Percentiles rank a stretch among this genome's conserved stretches.
These are phyloP conservation scores for Volvox reticuliferus DNA, from an alignment of 139 green algal genomes.

Conservation along the genomic window DNA sequence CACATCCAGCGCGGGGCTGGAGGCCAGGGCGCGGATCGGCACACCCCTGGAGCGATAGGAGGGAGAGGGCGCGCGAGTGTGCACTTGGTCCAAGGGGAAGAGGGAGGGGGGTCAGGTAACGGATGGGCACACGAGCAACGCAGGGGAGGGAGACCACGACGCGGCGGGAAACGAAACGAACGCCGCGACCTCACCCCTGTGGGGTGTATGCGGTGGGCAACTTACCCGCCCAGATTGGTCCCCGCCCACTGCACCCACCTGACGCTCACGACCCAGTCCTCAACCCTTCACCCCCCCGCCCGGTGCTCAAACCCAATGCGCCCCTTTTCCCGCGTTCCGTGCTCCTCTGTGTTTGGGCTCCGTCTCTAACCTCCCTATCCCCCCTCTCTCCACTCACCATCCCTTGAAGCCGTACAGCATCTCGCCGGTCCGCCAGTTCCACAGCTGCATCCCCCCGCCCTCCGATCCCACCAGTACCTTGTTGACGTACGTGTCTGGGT, in stretches of 20 bases:
- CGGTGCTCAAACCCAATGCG: not conserved
- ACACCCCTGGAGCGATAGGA: conserved; percentile 47
- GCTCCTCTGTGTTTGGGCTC: not conserved
- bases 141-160: not conserved
- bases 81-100: no score
- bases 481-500: conserved; percentile 98
- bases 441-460: conserved; percentile 88
- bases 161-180: no score
- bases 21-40: conserved; percentile 72
- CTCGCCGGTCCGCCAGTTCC: conserved; percentile 85
- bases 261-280: no score
- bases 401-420: conserved; percentile 86
- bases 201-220: no score
- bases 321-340: not conserved
- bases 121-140: no score
- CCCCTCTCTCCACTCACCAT: conserved; percentile 49
- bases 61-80: no score
- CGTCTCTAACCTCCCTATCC: not conserved
- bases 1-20: conserved; percentile 94
- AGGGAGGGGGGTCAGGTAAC: not conserved
- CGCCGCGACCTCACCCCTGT: no score
- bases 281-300: not conserved
- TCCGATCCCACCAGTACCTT: conserved; percentile 89
- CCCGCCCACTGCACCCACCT: no score
- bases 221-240: no score